Evolutionary conservation across 176 grass and related monocot genomes (phyloP), one percentile per base, ranked within the genome.

Genomic region (sorghum (Sorghum bicolor)): DNA sequence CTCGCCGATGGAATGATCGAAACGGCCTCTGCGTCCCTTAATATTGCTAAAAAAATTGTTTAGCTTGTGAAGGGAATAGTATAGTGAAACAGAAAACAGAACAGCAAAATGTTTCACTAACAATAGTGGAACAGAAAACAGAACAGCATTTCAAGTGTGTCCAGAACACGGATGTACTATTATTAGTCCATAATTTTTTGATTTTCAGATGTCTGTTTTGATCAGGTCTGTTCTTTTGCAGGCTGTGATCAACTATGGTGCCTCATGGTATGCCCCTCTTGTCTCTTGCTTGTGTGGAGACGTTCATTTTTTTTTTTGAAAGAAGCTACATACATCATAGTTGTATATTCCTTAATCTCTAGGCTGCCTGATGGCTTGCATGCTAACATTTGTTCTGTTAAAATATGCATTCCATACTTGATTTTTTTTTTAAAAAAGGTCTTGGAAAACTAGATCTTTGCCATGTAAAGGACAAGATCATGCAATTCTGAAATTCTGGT

Each of bases 171-270:
- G 1, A 60, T 38, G 19, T 64, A 7, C 61, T 80, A 40, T 47
- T 36, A 25, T 57, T 45, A 50, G 5, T 53, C 40, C 24, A 6
- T 76, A 24, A 2, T 20, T 81, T 25, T 60, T 80, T 77, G 26
- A 67, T 24, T 0, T 57, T 14, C 5, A 38, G 4, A 45, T 28
- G 76, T 45, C 82, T 52, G 17, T 75, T 74, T 76, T 84, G 47
- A 80, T 84, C 43, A 41, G 70, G 29, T 39, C 70, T 87, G 2
- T 76, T 52, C 60, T 77, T 38, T 87, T 92, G 87, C 78, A 98
- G 96, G 91, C 80, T 12, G 87, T 98, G 58, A 70, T 95, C 45
- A 88, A 93, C 55, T 95, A 92, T 78, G 96, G 91, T 19, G 87
- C 96, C 68, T 95, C 91, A 84, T 98, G 91, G 96, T 98, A 89